Percentiles rank a stretch among this genome's conserved stretches.
Evolutionary conservation across 768 basidiomycete species (phyloP).

Genomic region (Rhizopogon vulgaris): DNA sequence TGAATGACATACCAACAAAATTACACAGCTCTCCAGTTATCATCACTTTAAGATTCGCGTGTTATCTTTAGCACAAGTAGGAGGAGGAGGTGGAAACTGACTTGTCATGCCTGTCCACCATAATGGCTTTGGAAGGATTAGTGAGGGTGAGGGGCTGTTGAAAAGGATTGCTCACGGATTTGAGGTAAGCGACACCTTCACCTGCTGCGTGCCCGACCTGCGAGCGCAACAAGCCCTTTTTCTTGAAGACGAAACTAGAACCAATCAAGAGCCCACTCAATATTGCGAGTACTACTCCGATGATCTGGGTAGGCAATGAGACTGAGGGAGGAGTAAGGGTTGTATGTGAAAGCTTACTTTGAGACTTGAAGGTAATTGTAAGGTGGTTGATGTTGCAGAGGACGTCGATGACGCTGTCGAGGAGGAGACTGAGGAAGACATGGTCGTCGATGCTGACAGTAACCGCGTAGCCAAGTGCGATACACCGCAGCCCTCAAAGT

Average conservation of each 20-base stretch:
- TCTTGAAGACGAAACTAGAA: slow-evolving; percentile 94
- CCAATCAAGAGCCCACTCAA: slow-evolving; percentile 86
- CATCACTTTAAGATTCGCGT: slow-evolving; percentile 56
- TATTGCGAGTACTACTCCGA: slow-evolving; percentile 74
- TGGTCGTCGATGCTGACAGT: slow-evolving; percentile 4
- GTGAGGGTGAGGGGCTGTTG: not conserved
- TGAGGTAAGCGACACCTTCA: slow-evolving; percentile 91
- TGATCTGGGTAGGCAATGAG: slow-evolving; percentile 39
- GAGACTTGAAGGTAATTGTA: slow-evolving; percentile 37
- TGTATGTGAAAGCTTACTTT: slow-evolving; percentile 34
- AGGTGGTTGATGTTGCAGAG: slow-evolving; percentile 29
- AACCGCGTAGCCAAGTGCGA: slow-evolving; percentile 9
- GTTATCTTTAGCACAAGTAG: too few relatives aligned
- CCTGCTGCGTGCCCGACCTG: slow-evolving; percentile 76
- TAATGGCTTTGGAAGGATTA: slow-evolving; percentile 45
- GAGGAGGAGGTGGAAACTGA: slow-evolving; percentile 30
- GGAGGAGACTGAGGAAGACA: slow-evolving; percentile 25
- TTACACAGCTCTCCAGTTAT: slow-evolving; percentile 86
- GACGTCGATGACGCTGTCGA: slow-evolving; percentile 15
- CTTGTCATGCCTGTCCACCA: slow-evolving; percentile 96
- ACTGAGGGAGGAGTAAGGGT: not conserved
- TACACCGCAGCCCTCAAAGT: not conserved
- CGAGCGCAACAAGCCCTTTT: slow-evolving; percentile 80
- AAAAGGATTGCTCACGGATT: slow-evolving; percentile 57
- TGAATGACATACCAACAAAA: slow-evolving; percentile 59